Evolutionary conservation across 164 flowering plant genomes (phyloP), one percentile per base, ranked within the genome.

Genomic region (Hamamelis virginiana): DNA sequence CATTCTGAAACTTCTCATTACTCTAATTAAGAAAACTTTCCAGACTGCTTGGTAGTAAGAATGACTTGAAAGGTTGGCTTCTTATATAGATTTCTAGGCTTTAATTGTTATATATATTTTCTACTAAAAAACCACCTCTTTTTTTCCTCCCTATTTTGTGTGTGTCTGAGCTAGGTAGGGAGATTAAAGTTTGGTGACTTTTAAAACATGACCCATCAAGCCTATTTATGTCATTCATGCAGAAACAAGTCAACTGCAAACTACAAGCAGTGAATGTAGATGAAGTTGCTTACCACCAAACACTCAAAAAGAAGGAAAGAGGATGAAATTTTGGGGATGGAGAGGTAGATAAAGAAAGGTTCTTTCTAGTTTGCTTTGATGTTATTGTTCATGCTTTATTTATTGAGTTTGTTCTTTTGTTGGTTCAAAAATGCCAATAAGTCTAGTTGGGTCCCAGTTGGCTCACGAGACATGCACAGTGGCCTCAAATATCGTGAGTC

Each of bases 231-330:
- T 67, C 16, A 64, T 18, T 84, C 87, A 86, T 76, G 81, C 73
- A 75, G 19, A 78, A 73, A 69, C 82, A 69, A 82, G 83, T 80
- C 65, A 83, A 73, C 13, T n/a, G 77, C 55, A 73, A 85, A 82
- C 80, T 23, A 69, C 19, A 47, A 73, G 78, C 71, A 62, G 74
- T 78, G 68, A 78, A 69, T 77, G 67, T 62, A 60, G 50, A 23
- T 38, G 47, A 14, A 18, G 41, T n/a, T 65, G 60, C 47, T 59
- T 58, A 48, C 21, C 65, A 48, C 67, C 21, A 51, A 68, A 64
- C 68, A 57, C 60, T 58, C 38, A 45, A 59, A 69, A 56, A 56
- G 65, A 67, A 52, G 69, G 66, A 25, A 59, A 69, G 50, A 56
- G 65, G 67, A 52, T 65, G 66, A 25, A 23, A 69, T 47, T 25